Conservation (phyloP, 495 filamentous ascomycete genomes). For the Eremomyces bilateralis region DNA sequence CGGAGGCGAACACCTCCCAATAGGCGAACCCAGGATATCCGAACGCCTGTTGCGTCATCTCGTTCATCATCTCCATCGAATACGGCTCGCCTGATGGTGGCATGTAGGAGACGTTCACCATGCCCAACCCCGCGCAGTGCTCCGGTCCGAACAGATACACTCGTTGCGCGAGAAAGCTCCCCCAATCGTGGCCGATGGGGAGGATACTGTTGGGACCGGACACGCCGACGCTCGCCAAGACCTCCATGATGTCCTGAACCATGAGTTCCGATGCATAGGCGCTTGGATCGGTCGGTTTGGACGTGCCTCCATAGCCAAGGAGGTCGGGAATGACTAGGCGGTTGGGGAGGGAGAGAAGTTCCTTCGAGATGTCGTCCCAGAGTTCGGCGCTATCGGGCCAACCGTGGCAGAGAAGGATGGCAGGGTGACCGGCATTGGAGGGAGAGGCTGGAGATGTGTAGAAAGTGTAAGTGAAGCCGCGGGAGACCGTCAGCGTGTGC, state of each 20-base stretch:
- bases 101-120: constrained; percentile 5
- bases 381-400: constrained; percentile 6
- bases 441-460: constrained; percentile 7
- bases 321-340: constrained; percentile 8
- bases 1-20: constrained; percentile 7
- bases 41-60: neutral
- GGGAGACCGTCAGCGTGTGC: constrained; percentile 4
- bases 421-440: neutral
- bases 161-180: constrained; percentile 1
- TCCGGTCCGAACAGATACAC: constrained; percentile 4
- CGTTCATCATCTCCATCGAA: constrained; percentile 5
- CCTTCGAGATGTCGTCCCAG: constrained; percentile 3
- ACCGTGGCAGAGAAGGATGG: constrained; percentile 8
- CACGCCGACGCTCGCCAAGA: constrained; percentile 6
- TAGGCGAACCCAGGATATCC: constrained; percentile 6
- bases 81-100: constrained; percentile 2
- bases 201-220: constrained; percentile 6
- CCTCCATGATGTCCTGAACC: constrained; percentile 5
- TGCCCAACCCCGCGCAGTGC: constrained; percentile 3
- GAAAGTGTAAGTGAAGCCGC: constrained; percentile 5
- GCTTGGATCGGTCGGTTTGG: constrained; percentile 5
- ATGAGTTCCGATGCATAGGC: constrained; percentile 4
- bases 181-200: constrained; percentile 11
- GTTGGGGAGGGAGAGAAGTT: constrained; percentile 1
- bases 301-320: constrained; percentile 11